Evolutionary conservation across 768 basidiomycete genomes (phyloP).

Genomic region (Lactarius deliciosus): DNA sequence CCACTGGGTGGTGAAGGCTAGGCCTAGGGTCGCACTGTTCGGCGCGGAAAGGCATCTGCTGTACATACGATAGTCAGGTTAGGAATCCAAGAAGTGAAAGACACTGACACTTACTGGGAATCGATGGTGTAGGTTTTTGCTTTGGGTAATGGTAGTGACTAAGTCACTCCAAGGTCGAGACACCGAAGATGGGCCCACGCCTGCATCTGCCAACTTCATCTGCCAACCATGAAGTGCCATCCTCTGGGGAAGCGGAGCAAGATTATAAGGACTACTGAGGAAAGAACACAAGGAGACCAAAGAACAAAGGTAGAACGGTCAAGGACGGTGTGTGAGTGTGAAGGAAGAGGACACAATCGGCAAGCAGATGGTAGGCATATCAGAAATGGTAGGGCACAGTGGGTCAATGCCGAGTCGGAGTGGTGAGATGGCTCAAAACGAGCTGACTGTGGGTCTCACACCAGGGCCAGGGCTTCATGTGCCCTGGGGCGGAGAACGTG

Average conservation of each 20-base stretch:
- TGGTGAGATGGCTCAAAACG: constrained; percentile 14
- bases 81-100: not conserved
- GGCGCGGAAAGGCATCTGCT: not conserved
- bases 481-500: constrained; percentile 14
- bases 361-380: constrained; percentile 6
- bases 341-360: constrained; percentile 6
- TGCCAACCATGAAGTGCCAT: constrained; percentile 16
- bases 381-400: constrained; percentile 2
- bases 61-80: not conserved
- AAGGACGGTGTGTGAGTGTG: constrained; percentile 4
- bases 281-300: not conserved
- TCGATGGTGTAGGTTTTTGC: not conserved
- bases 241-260: constrained; percentile 1
- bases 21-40: not conserved
- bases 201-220: not conserved
- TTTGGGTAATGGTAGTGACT: not conserved
- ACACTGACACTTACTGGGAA: constrained; percentile 6
- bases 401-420: constrained; percentile 10
- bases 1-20: not conserved
- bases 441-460: constrained; percentile 15
- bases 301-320: not conserved
- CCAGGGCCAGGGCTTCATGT: constrained; percentile 23
- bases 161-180: constrained; percentile 3
- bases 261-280: not conserved
- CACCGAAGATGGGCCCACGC: not conserved